phyloP scores from a whole-genome alignment of 169 alveolate genomes.

The Amoebophrya sp. region DNA sequence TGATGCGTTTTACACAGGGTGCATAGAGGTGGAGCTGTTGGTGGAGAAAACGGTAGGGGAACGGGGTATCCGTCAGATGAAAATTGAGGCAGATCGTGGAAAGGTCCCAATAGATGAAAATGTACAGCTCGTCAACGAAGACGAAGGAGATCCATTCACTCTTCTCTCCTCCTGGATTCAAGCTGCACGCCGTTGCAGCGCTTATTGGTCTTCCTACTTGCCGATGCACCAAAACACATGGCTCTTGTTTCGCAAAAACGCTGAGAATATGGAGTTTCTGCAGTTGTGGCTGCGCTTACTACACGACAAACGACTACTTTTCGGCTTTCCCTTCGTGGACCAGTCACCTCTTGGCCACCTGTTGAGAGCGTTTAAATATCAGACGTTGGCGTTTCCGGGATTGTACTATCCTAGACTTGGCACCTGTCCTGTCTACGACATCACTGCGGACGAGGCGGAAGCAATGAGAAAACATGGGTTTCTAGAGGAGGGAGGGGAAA shows the following conservation, averaged over 20 bases:
- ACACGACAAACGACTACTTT: not conserved
- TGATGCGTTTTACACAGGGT: not conserved
- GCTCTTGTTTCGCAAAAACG: not conserved
- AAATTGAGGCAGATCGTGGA: not conserved
- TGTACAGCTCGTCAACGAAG: not conserved
- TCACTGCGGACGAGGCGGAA: not conserved
- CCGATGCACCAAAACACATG: not conserved
- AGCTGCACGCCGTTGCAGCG: not conserved
- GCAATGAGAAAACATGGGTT: not conserved
- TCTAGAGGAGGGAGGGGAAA: not conserved
- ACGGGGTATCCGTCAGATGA: not conserved
- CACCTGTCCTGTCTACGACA: slow-evolving; percentile 10
- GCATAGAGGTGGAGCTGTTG: slow-evolving; percentile 2
- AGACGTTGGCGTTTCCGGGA: not conserved
- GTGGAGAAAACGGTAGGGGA: not conserved
- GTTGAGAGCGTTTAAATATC: not conserved
- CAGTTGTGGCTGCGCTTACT: not conserved
- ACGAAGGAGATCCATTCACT: not conserved
- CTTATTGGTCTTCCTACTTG: not conserved
- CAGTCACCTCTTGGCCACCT: not conserved
- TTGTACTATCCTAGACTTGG: not conserved
- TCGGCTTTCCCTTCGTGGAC: not conserved
- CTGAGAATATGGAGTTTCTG: not conserved
- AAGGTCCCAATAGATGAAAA: no score
- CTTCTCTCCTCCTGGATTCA: not conserved